Evolutionary conservation across 768 basidiomycete genomes (phyloP), one percentile per base, ranked within the genome.

Genomic region (Boletus sp.): DNA sequence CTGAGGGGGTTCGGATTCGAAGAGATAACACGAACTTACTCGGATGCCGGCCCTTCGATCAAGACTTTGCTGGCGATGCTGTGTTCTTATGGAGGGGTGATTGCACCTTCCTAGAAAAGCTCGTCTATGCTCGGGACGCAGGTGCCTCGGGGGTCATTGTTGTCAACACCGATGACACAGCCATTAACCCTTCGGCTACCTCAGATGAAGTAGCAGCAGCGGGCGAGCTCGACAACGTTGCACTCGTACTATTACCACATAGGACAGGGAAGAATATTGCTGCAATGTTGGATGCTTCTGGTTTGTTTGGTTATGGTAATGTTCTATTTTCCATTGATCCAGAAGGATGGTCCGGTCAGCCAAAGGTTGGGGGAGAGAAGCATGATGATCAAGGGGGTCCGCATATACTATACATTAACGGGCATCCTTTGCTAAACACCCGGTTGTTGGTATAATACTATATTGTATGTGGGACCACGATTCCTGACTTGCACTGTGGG

Each of bases 81-180:
- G 66, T 93, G 23, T 66, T 97, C 15, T 75, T 88, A 15, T 76
- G 76, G 41, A 81, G 96, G 29, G 96, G 96, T 6, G 81, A 77
- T 5, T 98, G 96, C 70, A 87, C 93, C 9, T 98, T 98, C 72
- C 70, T 92, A 14, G 81, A 90, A 59, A 99, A 99, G 72, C 76
- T 95, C 15, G 47, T 83, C 13, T 58, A 77, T 42, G 94, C 93
- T 5, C 78, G 79, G 17, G 72, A 76, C 9, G 88, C 85, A 1
- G 87, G 83, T 1, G 92, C 93, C 5, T 79, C 79, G 0, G 95
- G 92, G 1, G 82, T 94, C 9, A 71, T 98, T 14, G 84, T 96
- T 40, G 72, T 89, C 64, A 86, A 82, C 65, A 75, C 84, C 53
- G 79, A 84, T 29, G 83, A 90, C 21, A 42, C 57, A 7, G 64